Evolutionary conservation across 257 asterid genomes (phyloP), one percentile per base, ranked within the genome.

Genomic region (Verbena officinalis): DNA sequence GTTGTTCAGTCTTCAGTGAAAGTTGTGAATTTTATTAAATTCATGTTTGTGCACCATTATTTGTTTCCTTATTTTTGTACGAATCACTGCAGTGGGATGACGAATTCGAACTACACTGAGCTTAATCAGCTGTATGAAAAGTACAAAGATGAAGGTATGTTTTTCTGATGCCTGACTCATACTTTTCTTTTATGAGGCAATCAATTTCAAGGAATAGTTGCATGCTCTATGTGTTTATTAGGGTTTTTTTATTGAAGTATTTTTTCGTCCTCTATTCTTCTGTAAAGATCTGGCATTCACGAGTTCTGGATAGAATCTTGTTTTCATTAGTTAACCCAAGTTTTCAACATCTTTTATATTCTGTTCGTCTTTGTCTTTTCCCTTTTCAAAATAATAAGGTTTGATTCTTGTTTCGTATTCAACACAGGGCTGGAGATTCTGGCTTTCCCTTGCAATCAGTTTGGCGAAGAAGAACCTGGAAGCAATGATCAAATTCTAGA

Each of bases 381-480:
- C 44, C 59, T 49, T 49, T 27, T 9, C n/a, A n/a, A 3, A 31
- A 51, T 63, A 44, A 42, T 44, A 16, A 63, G 43, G 40, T 2
- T 21, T 9, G 8, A 36, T 22, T 56, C 55, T 42, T 3, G 34
- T 7, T 19, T 10, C 30, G 17, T 44, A 13, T 45, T 38, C 17
- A 42, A 15, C 23, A 23, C 27, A 89, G 98, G 96, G 42, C 81
- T 91, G 46, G 96, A 84, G 80, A 75, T 91, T 61, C 78, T 88
- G 16, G 98, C 96, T 34, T 91, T 91, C 62, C 95, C 96, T 1
- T 86, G 98, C 85, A 91, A 91, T 77, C 96, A 91, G 75, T 91
- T 91, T 73, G 96, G 95, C 0, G 84, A 83, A 57, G 92, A 91
- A 76, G 98, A 89, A 64, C 96, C 96, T 1, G 96, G 92, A 73